Conservation (phyloP, 306 rosid species). For the Betula pendula region DNA sequence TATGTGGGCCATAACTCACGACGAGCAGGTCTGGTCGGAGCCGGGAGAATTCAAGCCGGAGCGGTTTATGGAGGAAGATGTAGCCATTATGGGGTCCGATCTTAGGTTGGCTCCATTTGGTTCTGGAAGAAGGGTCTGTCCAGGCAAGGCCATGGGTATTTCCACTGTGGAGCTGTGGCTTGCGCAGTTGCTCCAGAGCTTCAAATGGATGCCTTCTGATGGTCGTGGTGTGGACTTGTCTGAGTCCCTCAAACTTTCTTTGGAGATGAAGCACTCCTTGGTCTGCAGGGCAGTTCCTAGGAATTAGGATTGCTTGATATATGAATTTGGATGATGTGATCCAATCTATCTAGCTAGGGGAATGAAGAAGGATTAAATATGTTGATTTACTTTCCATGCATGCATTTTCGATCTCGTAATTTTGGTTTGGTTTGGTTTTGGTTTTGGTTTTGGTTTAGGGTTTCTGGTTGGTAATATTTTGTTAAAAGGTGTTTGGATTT, state of each 20-base stretch:
- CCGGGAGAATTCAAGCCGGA: slow-evolving; percentile 56
- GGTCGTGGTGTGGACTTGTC: slow-evolving; percentile 44
- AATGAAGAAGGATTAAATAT: background rate
- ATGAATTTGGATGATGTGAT: background rate
- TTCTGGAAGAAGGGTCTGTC: slow-evolving; percentile 75
- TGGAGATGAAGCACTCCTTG: slow-evolving; percentile 75
- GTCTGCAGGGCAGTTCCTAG: slow-evolving; percentile 63
- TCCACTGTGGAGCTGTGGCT: slow-evolving; percentile 80
- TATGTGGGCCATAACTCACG: slow-evolving; percentile 82
- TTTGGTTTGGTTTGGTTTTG: no score
- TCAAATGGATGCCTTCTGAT: slow-evolving; percentile 44
- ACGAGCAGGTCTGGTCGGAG: slow-evolving; percentile 46
- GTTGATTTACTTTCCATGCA: background rate
- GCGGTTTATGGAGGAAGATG: slow-evolving; percentile 40
- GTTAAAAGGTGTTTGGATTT: background rate
- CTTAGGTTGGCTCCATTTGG: slow-evolving; percentile 80
- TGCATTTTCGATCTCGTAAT: no score
- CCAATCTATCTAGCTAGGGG: background rate
- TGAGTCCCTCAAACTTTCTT: slow-evolving; percentile 65
- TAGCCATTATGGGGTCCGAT: slow-evolving; percentile 61
- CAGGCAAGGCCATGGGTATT: slow-evolving; percentile 78
- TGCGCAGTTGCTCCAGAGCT: slow-evolving; percentile 60
- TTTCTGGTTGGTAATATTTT: background rate
- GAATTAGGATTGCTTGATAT: slow-evolving; percentile 45
- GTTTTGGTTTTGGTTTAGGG: background rate